Evolutionary conservation across 352 stramenopile genomes (phyloP).

Genomic region (Phytophthora podocarpi): DNA sequence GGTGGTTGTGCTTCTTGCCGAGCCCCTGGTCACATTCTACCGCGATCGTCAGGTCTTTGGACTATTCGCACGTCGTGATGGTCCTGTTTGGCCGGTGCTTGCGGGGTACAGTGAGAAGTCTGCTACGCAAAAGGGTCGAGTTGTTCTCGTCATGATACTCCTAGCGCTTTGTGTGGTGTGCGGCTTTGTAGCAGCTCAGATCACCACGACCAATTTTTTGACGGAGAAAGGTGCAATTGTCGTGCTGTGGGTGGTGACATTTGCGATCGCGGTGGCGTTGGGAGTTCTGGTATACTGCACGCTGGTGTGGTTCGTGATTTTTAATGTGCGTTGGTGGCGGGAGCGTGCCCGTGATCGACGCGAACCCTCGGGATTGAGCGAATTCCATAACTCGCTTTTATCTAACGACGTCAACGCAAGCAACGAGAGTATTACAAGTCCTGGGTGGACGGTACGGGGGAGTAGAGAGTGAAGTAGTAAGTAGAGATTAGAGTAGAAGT

Average conservation of each 20-base stretch:
- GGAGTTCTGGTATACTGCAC: conserved; percentile 56
- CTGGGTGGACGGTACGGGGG: background rate
- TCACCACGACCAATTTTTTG: conserved; percentile 46
- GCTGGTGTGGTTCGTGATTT: conserved; percentile 44
- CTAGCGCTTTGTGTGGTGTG: conserved; percentile 37
- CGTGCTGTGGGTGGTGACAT: conserved; percentile 55
- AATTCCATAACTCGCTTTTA: conserved; percentile 25
- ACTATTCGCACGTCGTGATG: conserved; percentile 44
- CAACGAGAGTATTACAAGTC: conserved; percentile 15
- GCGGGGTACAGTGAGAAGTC: conserved; percentile 34
- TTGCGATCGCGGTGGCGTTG: conserved; percentile 45
- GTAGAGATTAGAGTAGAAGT: conserved; percentile 8
- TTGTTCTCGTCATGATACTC: conserved; percentile 39
- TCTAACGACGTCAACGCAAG: conserved; percentile 13
- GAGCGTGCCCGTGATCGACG: conserved; percentile 13
- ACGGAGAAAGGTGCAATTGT: conserved; percentile 35
- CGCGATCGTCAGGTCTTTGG: conserved; percentile 53
- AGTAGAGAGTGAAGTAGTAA: conserved; percentile 1
- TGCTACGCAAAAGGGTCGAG: conserved; percentile 45
- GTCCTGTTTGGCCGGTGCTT: conserved; percentile 34
- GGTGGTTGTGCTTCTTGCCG: conserved; percentile 40
- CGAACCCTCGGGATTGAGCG: conserved; percentile 20
- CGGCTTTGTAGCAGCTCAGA: conserved; percentile 41
- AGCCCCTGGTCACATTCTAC: conserved; percentile 72
- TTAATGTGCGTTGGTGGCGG: conserved; percentile 50